These are phyloP conservation scores for Penicillium occitanis DNA, from an alignment of 2,329 filamentous ascomycete species.

Conservation along the genomic window DNA sequence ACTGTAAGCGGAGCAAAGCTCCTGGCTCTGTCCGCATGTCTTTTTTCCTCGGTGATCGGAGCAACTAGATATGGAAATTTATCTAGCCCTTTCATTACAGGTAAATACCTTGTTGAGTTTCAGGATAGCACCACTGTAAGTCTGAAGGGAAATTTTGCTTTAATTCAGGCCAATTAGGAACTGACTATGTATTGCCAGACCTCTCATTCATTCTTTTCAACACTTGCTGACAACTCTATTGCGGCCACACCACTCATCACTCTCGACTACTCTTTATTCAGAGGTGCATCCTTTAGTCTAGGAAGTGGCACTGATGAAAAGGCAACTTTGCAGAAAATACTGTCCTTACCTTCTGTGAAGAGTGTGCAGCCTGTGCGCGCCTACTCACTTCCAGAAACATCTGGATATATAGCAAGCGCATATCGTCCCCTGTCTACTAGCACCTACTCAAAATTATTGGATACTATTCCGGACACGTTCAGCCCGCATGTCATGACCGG, in stretches of 20 bases:
- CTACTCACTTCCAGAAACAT: conserved; percentile 1
- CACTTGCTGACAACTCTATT: conserved; percentile 16
- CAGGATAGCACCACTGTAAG: conserved; percentile 2
- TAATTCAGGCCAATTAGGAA: neutral
- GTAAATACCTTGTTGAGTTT: conserved; percentile 18
- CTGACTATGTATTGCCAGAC: neutral
- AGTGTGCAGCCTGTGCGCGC: conserved; percentile 9
- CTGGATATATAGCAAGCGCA: neutral
- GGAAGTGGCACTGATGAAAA: conserved; percentile 3
- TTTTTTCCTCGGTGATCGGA: conserved; percentile 3
- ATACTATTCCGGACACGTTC: conserved; percentile 3
- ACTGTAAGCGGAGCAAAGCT: neutral
- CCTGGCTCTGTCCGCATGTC: conserved; percentile 7
- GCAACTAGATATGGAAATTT: neutral
- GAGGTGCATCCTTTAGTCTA: conserved; percentile 13
- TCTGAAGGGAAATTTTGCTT: neutral
- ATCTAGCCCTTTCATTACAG: conserved; percentile 4
- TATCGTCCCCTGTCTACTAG: neutral
- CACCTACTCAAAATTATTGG: neutral
- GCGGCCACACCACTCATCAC: conserved; percentile 11
- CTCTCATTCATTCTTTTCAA: conserved; percentile 15
- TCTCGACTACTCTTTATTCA: conserved; percentile 16
- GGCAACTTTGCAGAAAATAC: conserved; percentile 5
- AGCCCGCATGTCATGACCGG: conserved; percentile 25
- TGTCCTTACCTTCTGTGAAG: conserved; percentile 16